Evolutionary conservation across 495 filamentous ascomycete species (phyloP), one percentile per base, ranked within the genome.

Genomic region (Podospora pseudopauciseta): DNA sequence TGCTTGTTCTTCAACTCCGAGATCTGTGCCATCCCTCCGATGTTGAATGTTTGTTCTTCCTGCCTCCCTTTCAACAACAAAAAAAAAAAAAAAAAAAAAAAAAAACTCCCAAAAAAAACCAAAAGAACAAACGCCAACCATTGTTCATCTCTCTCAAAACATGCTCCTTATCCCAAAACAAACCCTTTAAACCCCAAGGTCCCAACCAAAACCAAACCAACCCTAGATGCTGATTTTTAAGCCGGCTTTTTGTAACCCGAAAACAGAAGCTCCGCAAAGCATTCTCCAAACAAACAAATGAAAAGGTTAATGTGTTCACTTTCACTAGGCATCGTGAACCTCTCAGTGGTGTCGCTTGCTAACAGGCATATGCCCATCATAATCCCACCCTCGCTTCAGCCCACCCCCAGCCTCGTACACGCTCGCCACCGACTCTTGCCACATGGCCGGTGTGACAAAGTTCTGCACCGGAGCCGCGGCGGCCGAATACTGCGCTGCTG

Each of bases 381-480:
- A 84, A 70, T 90, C 88, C 91, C 91, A 94, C 30, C 89, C 81
- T 54, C 92, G 83, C 77, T 96, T 96, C 34, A 92, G 74, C 4
- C 89, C 88, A 64, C 88, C 88, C 4, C 89, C 88, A 64, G 88
- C 88, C 59, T 93, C 91, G 79, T 90, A 97, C 1, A 94, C 92
- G 73, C 88, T 92, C 16, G 96, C 94, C 71, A 99, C 94, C 58
- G 89, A 92, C 73, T 97, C 91, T 77, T 97, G 94, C 95, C 95
- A 99, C 87, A 97, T 96, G 68, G 90, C 90, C 13, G 95, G 92
- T 15, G 92, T 96, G 66, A 99, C 92, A 70, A 96, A 89, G 18
- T 88, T 84, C 70, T 82, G 80, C 20, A 81, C 76, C 7, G 83
- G 85, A 18, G 86, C 80, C 15, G 83, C 77, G 18, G 86, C 80